These are phyloP conservation scores for Elaphomyces granulatus DNA, from an alignment of 495 filamentous ascomycete species.

Conservation along the genomic window DNA sequence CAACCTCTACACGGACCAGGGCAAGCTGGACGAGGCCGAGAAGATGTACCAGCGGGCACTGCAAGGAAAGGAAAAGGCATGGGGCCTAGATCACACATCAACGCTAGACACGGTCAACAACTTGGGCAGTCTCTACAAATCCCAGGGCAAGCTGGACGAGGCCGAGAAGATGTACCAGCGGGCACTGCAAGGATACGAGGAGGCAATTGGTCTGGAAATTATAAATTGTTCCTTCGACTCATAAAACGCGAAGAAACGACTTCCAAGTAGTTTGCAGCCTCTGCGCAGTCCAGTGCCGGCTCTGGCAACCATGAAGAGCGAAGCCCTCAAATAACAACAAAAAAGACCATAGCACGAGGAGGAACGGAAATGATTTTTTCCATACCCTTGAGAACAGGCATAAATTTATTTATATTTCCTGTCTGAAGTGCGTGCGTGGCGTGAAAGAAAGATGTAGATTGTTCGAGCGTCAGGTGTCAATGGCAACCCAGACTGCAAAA, in stretches of 20 bases:
- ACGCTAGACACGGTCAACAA: constrained; percentile 17
- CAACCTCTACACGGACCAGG: constrained; percentile 9
- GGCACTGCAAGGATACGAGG: constrained; percentile 20
- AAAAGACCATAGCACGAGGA: constrained; percentile 28
- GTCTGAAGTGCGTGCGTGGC: constrained; percentile 23
- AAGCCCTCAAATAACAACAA: constrained; percentile 59
- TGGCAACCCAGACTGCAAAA: constrained; percentile 24
- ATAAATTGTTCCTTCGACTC: constrained; percentile 39
- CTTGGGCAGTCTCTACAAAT: constrained; percentile 13
- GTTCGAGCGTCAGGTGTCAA: constrained; percentile 32
- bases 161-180: constrained; percentile 22
- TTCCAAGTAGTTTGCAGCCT: constrained; percentile 35
- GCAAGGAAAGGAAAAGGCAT: constrained; percentile 12
- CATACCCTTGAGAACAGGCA: constrained; percentile 27
- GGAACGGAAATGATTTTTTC: constrained; percentile 24
- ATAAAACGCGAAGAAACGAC: constrained; percentile 34
- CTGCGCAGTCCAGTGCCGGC: constrained; percentile 49
- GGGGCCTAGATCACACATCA: constrained; percentile 17
- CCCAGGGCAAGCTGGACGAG: constrained; percentile 17
- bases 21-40: constrained; percentile 15
- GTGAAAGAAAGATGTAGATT: constrained; percentile 27
- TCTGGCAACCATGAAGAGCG: constrained; percentile 47
- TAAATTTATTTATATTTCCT: constrained; percentile 25
- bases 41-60: constrained; percentile 12
- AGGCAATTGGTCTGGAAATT: too few relatives aligned